Conservation (phyloP, 768 basidiomycete genomes). For the Trametes elegans region DNA sequence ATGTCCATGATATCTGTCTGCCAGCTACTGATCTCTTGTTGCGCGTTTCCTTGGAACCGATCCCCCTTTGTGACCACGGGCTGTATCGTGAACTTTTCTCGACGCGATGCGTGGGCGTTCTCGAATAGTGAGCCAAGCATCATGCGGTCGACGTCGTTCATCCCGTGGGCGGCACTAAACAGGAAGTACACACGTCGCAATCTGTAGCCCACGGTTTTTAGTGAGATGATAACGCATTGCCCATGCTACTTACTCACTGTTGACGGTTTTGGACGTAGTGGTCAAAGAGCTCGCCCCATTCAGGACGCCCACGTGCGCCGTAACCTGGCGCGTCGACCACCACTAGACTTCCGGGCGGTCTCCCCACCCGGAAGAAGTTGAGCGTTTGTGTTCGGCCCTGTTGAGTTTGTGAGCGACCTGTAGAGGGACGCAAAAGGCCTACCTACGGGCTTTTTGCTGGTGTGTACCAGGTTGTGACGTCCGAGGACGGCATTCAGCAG, state of each 20-base stretch:
- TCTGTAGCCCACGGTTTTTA: constrained; percentile 37
- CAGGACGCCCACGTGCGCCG: constrained; percentile 65
- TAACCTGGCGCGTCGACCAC: constrained; percentile 84
- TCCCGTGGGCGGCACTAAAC: constrained; percentile 63
- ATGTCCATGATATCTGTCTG: constrained; percentile 49
- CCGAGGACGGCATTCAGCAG: constrained; percentile 68
- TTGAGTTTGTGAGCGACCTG: neutral
- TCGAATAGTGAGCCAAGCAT: constrained; percentile 58
- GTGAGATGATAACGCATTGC: neutral
- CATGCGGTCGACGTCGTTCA: constrained; percentile 52
- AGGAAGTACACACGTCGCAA: constrained; percentile 69
- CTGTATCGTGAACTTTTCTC: constrained; percentile 57
- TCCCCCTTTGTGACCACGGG: constrained; percentile 74
- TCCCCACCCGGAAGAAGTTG: constrained; percentile 71
- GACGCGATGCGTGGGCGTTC: constrained; percentile 35
- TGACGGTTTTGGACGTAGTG: constrained; percentile 58
- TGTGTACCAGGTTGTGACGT: constrained; percentile 52
- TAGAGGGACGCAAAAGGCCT: neutral
- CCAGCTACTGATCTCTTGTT: constrained; percentile 40
- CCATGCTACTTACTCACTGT: constrained; percentile 43
- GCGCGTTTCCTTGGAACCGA: constrained; percentile 34
- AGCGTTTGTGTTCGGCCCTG: constrained; percentile 73
- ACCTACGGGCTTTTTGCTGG: constrained; percentile 63
- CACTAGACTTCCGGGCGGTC: constrained; percentile 49
- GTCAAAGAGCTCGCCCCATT: constrained; percentile 74